phyloP scores from a whole-genome alignment of 2,329 filamentous ascomycete genomes.

The Arthroderma uncinatum region DNA sequence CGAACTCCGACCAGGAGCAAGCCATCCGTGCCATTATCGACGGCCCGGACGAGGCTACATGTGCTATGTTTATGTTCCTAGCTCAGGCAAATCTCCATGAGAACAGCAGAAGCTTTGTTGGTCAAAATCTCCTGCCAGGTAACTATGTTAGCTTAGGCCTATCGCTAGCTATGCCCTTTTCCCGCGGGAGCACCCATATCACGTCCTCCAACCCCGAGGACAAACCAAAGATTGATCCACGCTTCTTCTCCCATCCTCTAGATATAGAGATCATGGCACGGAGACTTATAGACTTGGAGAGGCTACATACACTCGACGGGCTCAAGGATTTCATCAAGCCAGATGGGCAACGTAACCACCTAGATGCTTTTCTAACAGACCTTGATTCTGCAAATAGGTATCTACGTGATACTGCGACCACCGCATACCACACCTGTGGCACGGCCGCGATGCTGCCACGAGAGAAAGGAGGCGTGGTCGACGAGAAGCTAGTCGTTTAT shows the following conservation, averaged over 20 bases:
- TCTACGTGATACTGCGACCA: constrained; percentile 15
- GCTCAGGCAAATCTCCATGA: constrained; percentile 21
- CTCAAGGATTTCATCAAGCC: not conserved
- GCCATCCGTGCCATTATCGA: not conserved
- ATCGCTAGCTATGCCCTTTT: constrained; percentile 19
- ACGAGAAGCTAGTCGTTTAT: constrained; percentile 23
- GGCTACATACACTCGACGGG: constrained; percentile 4
- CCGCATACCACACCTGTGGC: constrained; percentile 24
- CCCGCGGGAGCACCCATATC: constrained; percentile 24
- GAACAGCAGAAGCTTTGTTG: constrained; percentile 6
- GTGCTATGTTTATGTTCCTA: constrained; percentile 23
- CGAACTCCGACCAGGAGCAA: not conserved
- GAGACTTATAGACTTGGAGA: constrained; percentile 18
- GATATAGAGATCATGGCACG: constrained; percentile 21
- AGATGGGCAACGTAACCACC: not conserved
- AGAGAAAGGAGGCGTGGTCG: constrained; percentile 26
- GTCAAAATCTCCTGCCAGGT: not conserved
- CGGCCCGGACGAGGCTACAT: not conserved
- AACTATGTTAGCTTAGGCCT: not conserved
- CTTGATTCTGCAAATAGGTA: not conserved
- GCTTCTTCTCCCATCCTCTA: constrained; percentile 23
- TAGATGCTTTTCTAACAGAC: not conserved
- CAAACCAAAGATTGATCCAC: constrained; percentile 22
- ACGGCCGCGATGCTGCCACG: constrained; percentile 26
- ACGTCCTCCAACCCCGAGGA: constrained; percentile 18